Evolutionary conservation across 2,329 filamentous ascomycete species (phyloP).

Genomic region (Aspergillus melleus): DNA sequence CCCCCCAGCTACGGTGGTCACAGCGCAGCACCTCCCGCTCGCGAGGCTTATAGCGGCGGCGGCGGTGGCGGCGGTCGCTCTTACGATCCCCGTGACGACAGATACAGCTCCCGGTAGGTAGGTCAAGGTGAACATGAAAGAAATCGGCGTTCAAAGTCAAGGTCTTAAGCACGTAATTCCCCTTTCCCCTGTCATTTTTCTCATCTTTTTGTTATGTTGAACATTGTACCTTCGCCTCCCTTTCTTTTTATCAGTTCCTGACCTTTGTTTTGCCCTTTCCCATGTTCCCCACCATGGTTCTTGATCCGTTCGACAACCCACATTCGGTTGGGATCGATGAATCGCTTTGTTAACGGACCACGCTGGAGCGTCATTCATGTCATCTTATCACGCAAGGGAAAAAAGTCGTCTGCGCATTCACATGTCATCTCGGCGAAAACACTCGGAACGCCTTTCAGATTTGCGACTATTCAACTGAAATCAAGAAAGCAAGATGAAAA

Average conservation of each 20-base stretch:
- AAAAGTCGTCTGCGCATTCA: conserved; percentile 37
- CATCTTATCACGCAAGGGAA: conserved; percentile 25
- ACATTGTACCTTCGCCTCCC: conserved; percentile 21
- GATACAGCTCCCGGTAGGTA: conserved; percentile 44
- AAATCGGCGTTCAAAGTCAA: conserved; percentile 21
- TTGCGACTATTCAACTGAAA: conserved; percentile 34
- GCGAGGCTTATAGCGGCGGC: conserved; percentile 34
- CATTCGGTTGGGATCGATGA: conserved; percentile 32
- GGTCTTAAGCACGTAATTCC: conserved; percentile 13
- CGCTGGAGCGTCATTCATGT: conserved; percentile 39
- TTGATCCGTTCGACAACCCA: conserved; percentile 18
- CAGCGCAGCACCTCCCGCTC: conserved; percentile 33
- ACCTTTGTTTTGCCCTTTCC: conserved; percentile 20
- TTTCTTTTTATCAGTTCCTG: conserved; percentile 12
- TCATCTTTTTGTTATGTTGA: conserved; percentile 7
- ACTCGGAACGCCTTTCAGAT: conserved; percentile 32
- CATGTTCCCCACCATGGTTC: conserved; percentile 39
- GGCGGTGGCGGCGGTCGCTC: conserved; percentile 31
- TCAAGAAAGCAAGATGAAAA: conserved; percentile 7
- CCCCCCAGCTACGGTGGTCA: conserved; percentile 44
- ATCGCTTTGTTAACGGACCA: conserved; percentile 32
- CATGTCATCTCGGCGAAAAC: conserved; percentile 35
- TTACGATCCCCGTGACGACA: conserved; percentile 43
- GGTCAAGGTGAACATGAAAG: conserved; percentile 28
- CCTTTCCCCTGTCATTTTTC: conserved; percentile 13